Evolutionary conservation across 2,329 filamentous ascomycete genomes (phyloP), one percentile per base, ranked within the genome.

Genomic region (Botryotinia calthae): DNA sequence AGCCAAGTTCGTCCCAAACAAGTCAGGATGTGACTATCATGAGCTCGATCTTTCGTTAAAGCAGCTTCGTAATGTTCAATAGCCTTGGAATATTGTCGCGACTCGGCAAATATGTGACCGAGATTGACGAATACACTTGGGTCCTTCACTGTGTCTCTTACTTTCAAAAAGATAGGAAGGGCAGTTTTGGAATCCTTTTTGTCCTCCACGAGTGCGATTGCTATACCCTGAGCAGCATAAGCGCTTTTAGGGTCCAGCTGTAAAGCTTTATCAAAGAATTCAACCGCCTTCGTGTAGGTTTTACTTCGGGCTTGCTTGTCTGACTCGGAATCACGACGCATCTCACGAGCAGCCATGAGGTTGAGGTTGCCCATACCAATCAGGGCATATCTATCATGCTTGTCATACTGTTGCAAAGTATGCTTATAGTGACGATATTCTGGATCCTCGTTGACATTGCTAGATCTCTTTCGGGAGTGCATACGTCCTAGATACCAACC

Each of bases 211-310:
- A 99, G 86, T 14, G 95, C 95, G 80, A 99, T 98, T 22, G 93
- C 96, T 76, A 99, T 90, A 74, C 97, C 96, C 81, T 99, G 96
- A 2, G 96, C 96, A 12, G 97, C 97, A 81, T 97, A 97, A 0
- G 96, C 95, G 78, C 98, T 99, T 84, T 92, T 94, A 0, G 94
- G 90, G 79, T 99, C 96, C n/a, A 99, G 85, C 75, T 97, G 94
- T 34, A 99, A 85, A 7, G 95, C 95, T 84, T 99, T 99, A 81
- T 98, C 96, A 78, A 98, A 99, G 83, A 99, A 99, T 81, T 99
- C 97, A 18, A 98, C 95, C 0, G 96, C 95, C 77, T 95, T 94
- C 80, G 91, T 90, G 81, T 98, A 99, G 75, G 90, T 91, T 77
- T 92, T 93, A 73, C 91, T 92, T 70, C 95, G 91, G 84, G 97